These are phyloP conservation scores for Henckelia pumila DNA, from an alignment of 257 asterid species.

Conservation along the genomic window DNA sequence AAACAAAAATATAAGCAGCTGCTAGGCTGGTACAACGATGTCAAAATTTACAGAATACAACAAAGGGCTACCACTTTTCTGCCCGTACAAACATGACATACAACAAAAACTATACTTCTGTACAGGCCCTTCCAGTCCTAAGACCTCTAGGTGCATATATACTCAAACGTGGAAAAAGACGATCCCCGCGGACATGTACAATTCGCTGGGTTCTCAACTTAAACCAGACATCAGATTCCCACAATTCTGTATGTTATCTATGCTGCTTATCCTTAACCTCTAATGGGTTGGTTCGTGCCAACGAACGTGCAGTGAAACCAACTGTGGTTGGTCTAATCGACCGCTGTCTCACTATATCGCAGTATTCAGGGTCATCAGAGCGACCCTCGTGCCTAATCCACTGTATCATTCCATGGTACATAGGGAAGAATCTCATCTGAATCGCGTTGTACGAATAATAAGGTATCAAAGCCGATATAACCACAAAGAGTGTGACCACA, in stretches of 20 bases:
- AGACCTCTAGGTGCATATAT: neutral
- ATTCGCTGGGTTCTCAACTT: neutral
- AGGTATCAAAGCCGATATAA: neutral
- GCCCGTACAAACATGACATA: neutral
- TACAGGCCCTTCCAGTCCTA: neutral
- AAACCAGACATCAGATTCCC: neutral
- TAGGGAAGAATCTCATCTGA: neutral
- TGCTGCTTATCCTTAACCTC: slow-evolving; percentile 9
- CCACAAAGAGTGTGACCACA: slow-evolving; percentile 45
- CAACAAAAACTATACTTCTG: neutral
- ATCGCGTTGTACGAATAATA: neutral
- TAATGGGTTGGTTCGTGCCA: slow-evolving; percentile 45
- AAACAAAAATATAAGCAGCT: neutral
- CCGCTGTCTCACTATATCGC: slow-evolving; percentile 42
- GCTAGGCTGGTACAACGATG: neutral
- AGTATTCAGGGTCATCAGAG: slow-evolving; percentile 42
- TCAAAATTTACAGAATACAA: no score
- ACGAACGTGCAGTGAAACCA: slow-evolving; percentile 57
- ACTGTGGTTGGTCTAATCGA: slow-evolving; percentile 47
- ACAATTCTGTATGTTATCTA: slow-evolving; percentile 10
- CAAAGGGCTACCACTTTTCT: neutral
- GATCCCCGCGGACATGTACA: neutral
- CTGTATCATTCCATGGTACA: slow-evolving; percentile 51
- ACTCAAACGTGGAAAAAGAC: neutral
- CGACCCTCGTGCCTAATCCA: slow-evolving; percentile 52